Conservation (phyloP, 202 grass and related monocot species). For the Carex arenaria region DNA sequence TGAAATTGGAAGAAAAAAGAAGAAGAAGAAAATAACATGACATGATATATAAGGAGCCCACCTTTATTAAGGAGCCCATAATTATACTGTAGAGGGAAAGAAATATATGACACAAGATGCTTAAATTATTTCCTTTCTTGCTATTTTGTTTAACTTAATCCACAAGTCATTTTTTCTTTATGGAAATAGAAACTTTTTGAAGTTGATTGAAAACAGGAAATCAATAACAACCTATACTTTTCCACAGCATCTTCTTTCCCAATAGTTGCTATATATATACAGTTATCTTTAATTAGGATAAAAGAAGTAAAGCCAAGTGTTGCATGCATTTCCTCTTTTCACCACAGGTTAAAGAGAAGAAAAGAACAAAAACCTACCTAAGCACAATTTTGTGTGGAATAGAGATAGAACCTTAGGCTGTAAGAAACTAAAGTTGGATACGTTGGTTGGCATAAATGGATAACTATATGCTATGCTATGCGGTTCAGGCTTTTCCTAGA, state of each 20-base stretch:
- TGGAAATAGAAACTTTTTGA: neutral
- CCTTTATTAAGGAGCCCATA: neutral
- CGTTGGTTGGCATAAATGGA: neutral
- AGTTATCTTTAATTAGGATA: neutral
- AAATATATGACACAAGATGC: neutral
- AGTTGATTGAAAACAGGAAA: neutral
- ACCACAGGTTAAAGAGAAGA: neutral
- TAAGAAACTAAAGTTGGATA: slow-evolving; percentile 6
- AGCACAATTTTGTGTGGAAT: neutral
- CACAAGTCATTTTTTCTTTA: neutral
- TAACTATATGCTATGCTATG: neutral
- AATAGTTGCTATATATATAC: neutral
- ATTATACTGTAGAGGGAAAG: neutral
- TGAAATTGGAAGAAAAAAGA: neutral
- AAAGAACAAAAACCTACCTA: neutral
- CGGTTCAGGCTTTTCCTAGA: neutral
- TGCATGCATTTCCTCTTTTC: neutral
- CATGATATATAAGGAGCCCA: neutral
- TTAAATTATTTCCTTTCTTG: neutral
- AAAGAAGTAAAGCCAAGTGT: neutral
- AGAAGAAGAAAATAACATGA: neutral
- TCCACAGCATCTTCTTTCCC: neutral
- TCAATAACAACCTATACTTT: neutral
- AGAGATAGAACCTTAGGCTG: neutral
- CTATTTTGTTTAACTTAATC: neutral